These are phyloP conservation scores for Teratosphaeria nubilosa DNA, from an alignment of 2,329 filamentous ascomycete genomes.

Conservation along the genomic window DNA sequence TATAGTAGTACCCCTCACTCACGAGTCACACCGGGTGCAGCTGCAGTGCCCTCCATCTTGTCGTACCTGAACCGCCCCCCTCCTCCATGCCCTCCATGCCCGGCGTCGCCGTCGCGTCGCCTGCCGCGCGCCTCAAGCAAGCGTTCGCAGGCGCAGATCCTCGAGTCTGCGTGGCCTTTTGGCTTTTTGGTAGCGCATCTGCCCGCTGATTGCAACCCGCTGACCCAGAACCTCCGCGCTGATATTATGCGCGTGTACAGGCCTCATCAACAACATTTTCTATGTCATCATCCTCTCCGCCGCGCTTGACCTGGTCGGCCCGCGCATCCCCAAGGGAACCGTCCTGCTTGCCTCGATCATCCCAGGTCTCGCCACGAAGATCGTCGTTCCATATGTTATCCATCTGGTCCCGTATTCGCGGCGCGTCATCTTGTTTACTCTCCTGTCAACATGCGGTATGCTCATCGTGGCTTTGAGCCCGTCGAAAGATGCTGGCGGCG, in stretches of 20 bases:
- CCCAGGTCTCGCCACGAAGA: conserved; percentile 79
- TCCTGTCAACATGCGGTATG: conserved; percentile 75
- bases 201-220: background rate
- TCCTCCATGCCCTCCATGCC: conserved; percentile 43
- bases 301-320: conserved; percentile 88
- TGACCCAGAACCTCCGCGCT: background rate
- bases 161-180: conserved; percentile 71
- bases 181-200: conserved; percentile 67
- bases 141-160: conserved; percentile 59
- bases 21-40: too few species aligned
- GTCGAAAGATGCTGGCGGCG: conserved; percentile 31
- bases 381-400: conserved; percentile 88
- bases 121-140: conserved; percentile 48
- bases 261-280: conserved; percentile 91
- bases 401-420: conserved; percentile 70
- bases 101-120: conserved; percentile 37
- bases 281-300: conserved; percentile 95
- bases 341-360: conserved; percentile 89
- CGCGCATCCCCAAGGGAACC: conserved; percentile 73
- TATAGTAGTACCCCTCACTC: too few species aligned
- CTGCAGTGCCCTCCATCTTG: too few species aligned
- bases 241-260: conserved; percentile 32
- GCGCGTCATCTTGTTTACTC: conserved; percentile 65
- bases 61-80: background rate
- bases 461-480: conserved; percentile 76